phyloP scores from a whole-genome alignment of 345 rosid species.

The Linum usitatissimum region DNA sequence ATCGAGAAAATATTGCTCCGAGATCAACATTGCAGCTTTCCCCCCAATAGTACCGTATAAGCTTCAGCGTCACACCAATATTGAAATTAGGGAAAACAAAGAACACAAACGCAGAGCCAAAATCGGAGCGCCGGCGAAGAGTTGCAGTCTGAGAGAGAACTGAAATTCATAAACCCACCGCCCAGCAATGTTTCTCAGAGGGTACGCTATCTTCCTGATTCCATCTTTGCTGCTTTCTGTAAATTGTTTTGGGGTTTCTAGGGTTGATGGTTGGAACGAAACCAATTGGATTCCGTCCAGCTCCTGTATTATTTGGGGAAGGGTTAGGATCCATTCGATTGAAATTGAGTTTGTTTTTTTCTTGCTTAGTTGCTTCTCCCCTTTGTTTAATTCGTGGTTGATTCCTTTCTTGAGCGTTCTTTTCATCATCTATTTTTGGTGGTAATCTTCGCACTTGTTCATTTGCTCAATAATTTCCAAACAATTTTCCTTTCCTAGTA shows the following conservation, averaged over 20 bases:
- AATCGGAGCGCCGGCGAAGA: not conserved
- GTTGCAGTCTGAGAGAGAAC: not conserved
- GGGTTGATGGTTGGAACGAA: not conserved
- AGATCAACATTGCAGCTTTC: too few relatives aligned
- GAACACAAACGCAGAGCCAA: not conserved
- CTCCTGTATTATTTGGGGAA: not conserved
- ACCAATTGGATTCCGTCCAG: not conserved
- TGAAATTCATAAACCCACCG: not conserved
- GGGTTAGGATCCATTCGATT: not conserved
- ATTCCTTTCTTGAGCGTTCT: too few relatives aligned
- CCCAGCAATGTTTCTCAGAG: not conserved
- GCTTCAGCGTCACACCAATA: not conserved
- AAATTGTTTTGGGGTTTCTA: not conserved
- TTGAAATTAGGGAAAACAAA: not conserved
- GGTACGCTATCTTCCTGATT: not conserved
- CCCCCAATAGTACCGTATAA: too few relatives aligned
- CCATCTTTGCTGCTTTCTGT: not conserved
- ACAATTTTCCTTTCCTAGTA: too few relatives aligned
- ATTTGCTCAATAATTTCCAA: too few relatives aligned
- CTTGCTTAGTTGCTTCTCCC: not conserved
- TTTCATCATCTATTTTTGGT: too few relatives aligned
- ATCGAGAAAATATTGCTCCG: too few relatives aligned
- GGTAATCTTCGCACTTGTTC: too few relatives aligned
- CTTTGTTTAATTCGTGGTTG: too few relatives aligned
- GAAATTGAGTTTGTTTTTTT: not conserved